A percentile compares a stretch with the other conserved stretches of the same genome.
These are phyloP conservation scores for Bipolaris victoriae DNA, from an alignment of 2,329 filamentous ascomycete genomes.

Conservation along the genomic window DNA sequence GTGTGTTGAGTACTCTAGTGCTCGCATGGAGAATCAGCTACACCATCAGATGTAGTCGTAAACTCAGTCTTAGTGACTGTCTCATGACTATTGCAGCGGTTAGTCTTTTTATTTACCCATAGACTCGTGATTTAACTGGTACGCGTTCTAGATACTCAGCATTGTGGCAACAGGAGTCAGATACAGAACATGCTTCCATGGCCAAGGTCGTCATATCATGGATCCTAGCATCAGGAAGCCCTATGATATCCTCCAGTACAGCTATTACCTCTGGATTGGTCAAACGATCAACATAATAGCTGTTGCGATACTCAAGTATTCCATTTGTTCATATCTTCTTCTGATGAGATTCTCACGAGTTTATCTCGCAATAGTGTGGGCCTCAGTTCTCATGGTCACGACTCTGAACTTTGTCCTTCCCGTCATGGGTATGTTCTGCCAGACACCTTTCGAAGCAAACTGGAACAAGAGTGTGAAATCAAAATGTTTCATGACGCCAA, in stretches of 20 bases:
- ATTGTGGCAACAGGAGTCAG: conserved; percentile 15
- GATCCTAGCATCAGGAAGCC: conserved; percentile 31
- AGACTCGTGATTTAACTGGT: neutral
- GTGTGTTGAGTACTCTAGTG: conserved; percentile 22
- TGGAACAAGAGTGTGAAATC: conserved; percentile 31
- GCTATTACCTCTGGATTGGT: conserved; percentile 29
- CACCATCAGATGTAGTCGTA: conserved; percentile 25
- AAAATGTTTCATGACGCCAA: conserved; percentile 29
- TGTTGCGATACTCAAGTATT: conserved; percentile 32
- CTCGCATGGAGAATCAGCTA: conserved; percentile 33
- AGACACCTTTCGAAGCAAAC: conserved; percentile 36
- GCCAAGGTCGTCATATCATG: conserved; percentile 30
- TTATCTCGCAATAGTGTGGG: conserved; percentile 32
- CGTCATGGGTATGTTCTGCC: conserved; percentile 26
- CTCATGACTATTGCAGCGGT: conserved; percentile 30
- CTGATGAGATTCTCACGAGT: conserved; percentile 30
- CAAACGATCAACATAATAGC: conserved; percentile 36
- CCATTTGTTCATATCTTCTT: conserved; percentile 38
- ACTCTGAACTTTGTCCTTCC: conserved; percentile 33
- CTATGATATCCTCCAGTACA: conserved; percentile 25
- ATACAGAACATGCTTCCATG: conserved; percentile 22
- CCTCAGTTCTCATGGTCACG: conserved; percentile 32
- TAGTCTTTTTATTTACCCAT: conserved; percentile 15
- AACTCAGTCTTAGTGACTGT: conserved; percentile 32
- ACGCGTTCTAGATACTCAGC: conserved; percentile 27